Evolutionary conservation across 2,329 filamentous ascomycete species (phyloP).

Genomic region (Aspergillus fructus): DNA sequence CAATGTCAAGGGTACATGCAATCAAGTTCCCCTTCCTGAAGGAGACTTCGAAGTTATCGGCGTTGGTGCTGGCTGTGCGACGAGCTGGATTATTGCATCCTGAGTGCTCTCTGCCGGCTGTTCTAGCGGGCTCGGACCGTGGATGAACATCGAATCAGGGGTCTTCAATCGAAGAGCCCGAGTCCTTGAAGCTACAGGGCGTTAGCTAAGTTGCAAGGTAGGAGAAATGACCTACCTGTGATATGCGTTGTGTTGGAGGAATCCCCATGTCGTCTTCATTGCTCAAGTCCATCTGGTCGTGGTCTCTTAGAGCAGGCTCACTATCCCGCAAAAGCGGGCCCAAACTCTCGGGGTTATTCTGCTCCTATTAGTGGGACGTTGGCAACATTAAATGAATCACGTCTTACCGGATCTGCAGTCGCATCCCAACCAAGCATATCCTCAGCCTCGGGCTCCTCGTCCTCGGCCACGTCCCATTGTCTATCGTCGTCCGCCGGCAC

Average conservation of each 20-base stretch:
- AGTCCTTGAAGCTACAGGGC: constrained; percentile 32
- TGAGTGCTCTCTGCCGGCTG: constrained; percentile 14
- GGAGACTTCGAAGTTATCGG: constrained; percentile 53
- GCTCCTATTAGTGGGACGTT: not conserved
- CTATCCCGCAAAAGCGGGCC: constrained; percentile 35
- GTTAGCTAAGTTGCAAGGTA: constrained; percentile 21
- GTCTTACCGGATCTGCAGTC: constrained; percentile 49
- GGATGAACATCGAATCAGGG: not conserved
- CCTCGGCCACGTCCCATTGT: constrained; percentile 60
- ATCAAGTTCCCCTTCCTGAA: constrained; percentile 61
- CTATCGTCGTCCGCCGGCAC: constrained; percentile 60
- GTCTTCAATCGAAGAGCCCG: constrained; percentile 45
- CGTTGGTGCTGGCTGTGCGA: constrained; percentile 85
- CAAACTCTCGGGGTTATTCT: constrained; percentile 31
- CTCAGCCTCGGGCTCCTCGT: constrained; percentile 55
- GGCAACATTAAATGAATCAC: not conserved
- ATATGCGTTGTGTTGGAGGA: constrained; percentile 50
- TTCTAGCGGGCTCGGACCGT: not conserved
- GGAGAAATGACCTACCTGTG: constrained; percentile 38
- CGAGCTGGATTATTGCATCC: constrained; percentile 68
- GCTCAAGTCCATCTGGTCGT: constrained; percentile 14
- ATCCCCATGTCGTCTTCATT: constrained; percentile 41
- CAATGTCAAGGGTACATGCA: constrained; percentile 69
- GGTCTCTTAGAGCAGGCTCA: constrained; percentile 25
- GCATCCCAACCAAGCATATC: constrained; percentile 65